Evolutionary conservation across 345 rosid species (phyloP).

Genomic region (Salix koriyanagi): DNA sequence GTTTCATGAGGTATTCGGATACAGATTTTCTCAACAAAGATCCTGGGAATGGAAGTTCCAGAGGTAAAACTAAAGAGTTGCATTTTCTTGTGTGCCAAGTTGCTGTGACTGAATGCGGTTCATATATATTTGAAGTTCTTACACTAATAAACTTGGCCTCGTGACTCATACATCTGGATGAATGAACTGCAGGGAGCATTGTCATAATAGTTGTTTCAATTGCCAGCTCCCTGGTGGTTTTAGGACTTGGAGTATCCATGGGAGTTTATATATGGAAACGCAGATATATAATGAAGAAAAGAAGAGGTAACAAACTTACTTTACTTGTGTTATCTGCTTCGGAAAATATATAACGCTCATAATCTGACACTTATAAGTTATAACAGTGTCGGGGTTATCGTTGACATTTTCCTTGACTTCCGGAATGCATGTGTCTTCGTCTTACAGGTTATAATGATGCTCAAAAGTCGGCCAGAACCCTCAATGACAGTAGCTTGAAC

Average conservation of each 20-base stretch:
- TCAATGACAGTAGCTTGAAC: conserved; percentile 75
- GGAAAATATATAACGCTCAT: too few relatives aligned
- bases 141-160: background rate
- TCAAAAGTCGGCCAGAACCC: conserved; percentile 56
- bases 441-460: conserved; percentile 66
- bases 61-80: conserved; percentile 40
- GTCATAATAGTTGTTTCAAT: conserved; percentile 65
- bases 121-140: background rate
- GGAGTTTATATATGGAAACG: conserved; percentile 62
- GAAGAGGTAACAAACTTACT: conserved; percentile 49
- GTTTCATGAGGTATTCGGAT: conserved; percentile 85
- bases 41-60: conserved; percentile 43
- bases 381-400: background rate
- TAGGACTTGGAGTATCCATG: conserved; percentile 49
- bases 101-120: background rate
- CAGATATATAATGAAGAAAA: conserved; percentile 54
- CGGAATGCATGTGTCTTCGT: background rate
- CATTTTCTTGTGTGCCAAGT: background rate
- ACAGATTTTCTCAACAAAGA: conserved; percentile 60
- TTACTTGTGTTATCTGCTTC: background rate
- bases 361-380: too few relatives aligned
- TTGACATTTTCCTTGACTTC: background rate
- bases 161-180: background rate
- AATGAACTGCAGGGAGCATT: conserved; percentile 45
- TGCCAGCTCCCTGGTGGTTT: conserved; percentile 56